These are phyloP conservation scores for Rhizophagus clarus DNA, from an alignment of 192 early-diverging fungal species.

Conservation along the genomic window DNA sequence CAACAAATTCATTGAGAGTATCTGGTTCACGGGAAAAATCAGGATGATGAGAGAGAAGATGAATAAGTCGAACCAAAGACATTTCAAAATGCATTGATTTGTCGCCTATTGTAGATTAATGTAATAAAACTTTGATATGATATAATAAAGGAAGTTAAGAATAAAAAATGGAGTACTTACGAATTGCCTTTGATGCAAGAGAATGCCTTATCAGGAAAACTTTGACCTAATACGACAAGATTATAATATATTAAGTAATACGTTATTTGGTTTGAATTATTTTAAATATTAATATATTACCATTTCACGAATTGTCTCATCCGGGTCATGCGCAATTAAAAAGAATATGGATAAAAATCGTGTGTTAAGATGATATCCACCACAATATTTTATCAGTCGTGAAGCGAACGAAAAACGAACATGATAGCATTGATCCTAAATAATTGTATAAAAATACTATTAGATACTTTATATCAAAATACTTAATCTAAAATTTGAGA, in stretches of 20 bases:
- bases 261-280: slow-evolving; percentile 25
- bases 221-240: neutral
- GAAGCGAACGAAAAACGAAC: slow-evolving; percentile 75
- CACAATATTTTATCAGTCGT: slow-evolving; percentile 73
- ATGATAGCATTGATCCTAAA: slow-evolving; percentile 77
- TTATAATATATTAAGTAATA: neutral
- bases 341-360: slow-evolving; percentile 74
- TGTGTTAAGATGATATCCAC: slow-evolving; percentile 58
- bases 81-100: slow-evolving; percentile 58
- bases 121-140: neutral
- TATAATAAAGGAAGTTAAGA: neutral
- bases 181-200: neutral
- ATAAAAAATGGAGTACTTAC: neutral
- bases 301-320: slow-evolving; percentile 63
- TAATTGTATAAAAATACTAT: slow-evolving; percentile 16
- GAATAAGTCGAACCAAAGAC: slow-evolving; percentile 63
- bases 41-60: slow-evolving; percentile 83
- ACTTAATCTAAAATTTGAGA: neutral
- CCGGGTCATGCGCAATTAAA: slow-evolving; percentile 87
- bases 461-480: neutral
- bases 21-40: slow-evolving; percentile 62
- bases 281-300: slow-evolving; percentile 46
- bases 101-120: slow-evolving; percentile 22
- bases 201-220: neutral
- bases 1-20: slow-evolving; percentile 57